These are phyloP conservation scores for Peronospora belbahrii DNA, from an alignment of 352 stramenopile species.

Conservation along the genomic window DNA sequence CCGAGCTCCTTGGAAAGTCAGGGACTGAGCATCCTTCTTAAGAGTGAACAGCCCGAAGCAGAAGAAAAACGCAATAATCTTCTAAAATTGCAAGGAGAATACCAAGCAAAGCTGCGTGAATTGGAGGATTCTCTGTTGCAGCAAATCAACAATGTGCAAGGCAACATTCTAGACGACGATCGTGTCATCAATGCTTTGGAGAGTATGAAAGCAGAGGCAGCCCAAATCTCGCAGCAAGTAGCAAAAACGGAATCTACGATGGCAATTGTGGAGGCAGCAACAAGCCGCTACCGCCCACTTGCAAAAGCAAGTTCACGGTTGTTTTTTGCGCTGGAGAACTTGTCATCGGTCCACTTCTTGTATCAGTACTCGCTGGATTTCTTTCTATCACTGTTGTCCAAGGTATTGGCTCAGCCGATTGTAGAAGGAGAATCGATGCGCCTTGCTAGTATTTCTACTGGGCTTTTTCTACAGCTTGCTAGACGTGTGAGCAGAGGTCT, in stretches of 20 bases:
- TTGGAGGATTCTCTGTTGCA: constrained; percentile 98
- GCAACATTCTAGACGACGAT: constrained; percentile 99
- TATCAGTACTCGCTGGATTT: constrained; percentile 99
- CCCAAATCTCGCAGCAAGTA: constrained; percentile 91
- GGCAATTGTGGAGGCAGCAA: constrained; percentile 82
- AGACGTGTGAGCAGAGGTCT: constrained; percentile 91
- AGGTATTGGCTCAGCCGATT: constrained; percentile 71
- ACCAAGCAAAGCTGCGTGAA: constrained; percentile 94
- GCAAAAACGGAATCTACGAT: constrained; percentile 77
- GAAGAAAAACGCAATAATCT: constrained; percentile 94
- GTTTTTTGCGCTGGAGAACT: constrained; percentile 90
- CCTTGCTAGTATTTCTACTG: constrained; percentile 59
- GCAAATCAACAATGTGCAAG: constrained; percentile 97
- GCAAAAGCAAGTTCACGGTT: constrained; percentile 81
- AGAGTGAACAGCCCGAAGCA: constrained; percentile 95
- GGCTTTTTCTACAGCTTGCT: constrained; percentile 90
- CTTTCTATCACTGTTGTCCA: constrained; percentile 93
- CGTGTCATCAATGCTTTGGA: constrained; percentile 98
- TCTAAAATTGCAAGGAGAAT: constrained; percentile 97
- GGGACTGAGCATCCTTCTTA: constrained; percentile 93
- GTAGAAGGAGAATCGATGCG: constrained; percentile 27
- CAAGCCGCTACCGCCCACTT: constrained; percentile 93
- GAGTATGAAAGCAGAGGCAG: constrained; percentile 96
- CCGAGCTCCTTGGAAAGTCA: constrained; percentile 96
- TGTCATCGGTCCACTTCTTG: constrained; percentile 95